phyloP scores from a whole-genome alignment of 2,329 filamentous ascomycete genomes.

The Fusarium hainanense region DNA sequence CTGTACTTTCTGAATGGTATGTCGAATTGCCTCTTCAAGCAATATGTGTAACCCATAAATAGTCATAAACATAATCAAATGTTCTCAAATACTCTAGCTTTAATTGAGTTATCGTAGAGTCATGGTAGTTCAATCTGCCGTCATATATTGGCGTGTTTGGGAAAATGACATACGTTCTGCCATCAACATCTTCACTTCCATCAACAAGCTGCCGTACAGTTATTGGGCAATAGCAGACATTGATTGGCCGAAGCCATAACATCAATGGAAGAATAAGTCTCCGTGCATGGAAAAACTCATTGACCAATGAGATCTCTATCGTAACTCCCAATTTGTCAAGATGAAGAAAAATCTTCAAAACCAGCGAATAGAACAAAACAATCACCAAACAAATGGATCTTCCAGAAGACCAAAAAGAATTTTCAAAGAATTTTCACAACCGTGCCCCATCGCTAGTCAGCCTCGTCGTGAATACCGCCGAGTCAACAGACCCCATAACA shows the following conservation, averaged over 20 bases:
- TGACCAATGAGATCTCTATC: not conserved
- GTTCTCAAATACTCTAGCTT: no score
- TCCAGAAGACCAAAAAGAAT: not conserved
- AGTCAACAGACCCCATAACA: not conserved
- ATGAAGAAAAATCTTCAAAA: no score
- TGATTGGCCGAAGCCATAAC: fast-evolving
- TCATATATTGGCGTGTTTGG: no score
- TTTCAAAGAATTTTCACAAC: slow-evolving; percentile 6
- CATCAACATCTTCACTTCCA: no score
- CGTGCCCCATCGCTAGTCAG: slow-evolving; percentile 9
- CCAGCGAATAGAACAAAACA: not conserved
- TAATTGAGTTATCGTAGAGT: no score
- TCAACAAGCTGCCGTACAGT: no score
- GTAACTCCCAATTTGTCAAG: fast-evolving
- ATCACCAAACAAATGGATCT: not conserved
- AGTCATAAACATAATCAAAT: not conserved
- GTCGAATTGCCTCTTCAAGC: fast-evolving
- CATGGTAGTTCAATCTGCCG: no score
- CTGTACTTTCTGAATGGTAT: not conserved
- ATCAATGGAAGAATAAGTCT: not conserved
- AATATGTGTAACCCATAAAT: fast-evolving
- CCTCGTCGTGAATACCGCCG: slow-evolving; percentile 4
- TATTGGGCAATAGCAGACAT: fast-evolving
- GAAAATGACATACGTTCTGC: no score
- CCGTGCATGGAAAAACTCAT: fast-evolving